Evolutionary conservation across 2,329 filamentous ascomycete species (phyloP).

Genomic region (Aspergillus tanneri): DNA sequence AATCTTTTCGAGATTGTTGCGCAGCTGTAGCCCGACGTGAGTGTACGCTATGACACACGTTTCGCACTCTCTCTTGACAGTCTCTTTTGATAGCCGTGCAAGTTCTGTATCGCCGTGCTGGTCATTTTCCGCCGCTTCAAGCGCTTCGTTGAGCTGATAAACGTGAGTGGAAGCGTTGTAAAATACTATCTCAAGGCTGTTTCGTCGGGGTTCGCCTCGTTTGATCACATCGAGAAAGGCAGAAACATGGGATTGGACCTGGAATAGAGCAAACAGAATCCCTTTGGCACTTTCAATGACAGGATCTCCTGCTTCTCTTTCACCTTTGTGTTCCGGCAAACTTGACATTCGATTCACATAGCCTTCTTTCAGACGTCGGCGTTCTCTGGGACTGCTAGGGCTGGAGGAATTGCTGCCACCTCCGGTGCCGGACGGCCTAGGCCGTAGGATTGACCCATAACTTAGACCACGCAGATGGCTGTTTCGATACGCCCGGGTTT

Average conservation of each 20-base stretch:
- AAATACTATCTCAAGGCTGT: conserved; percentile 56
- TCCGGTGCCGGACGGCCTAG: conserved; percentile 33
- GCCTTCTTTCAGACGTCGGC: conserved; percentile 42
- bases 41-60: conserved; percentile 52
- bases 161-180: conserved; percentile 57
- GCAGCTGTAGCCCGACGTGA: conserved; percentile 51
- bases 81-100: conserved; percentile 39
- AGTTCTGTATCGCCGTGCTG: conserved; percentile 53
- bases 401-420: conserved; percentile 44
- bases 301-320: conserved; percentile 48
- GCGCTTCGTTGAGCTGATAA: conserved; percentile 55
- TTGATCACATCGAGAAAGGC: conserved; percentile 50
- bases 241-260: conserved; percentile 50
- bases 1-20: conserved; percentile 51
- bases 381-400: conserved; percentile 46
- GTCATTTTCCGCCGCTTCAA: conserved; percentile 51
- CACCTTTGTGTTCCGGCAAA: conserved; percentile 55
- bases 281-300: conserved; percentile 57
- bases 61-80: conserved; percentile 48
- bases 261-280: conserved; percentile 56
- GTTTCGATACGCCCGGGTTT: conserved; percentile 51
- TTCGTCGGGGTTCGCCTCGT: conserved; percentile 47
- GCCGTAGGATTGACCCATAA: conserved; percentile 53
- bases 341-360: conserved; percentile 56
- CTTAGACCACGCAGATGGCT: conserved; percentile 59